Conservation (phyloP, 2,329 filamentous ascomycete genomes). For the Pseudocercospora macadamiae region DNA sequence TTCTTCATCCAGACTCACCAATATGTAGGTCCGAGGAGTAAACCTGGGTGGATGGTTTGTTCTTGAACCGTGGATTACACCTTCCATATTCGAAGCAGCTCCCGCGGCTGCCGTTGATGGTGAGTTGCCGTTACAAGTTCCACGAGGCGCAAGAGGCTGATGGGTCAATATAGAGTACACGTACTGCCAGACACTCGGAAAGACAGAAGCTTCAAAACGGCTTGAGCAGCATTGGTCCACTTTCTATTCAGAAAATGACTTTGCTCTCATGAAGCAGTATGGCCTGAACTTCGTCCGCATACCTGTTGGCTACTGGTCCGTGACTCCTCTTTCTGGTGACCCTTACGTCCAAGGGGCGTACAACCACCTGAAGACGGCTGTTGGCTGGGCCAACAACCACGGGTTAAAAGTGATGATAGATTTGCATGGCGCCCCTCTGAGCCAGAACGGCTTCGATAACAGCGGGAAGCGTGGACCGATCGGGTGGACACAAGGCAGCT, state of each 20-base stretch:
- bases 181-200: slow-evolving; percentile 49
- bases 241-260: slow-evolving; percentile 47
- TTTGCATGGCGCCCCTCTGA: slow-evolving; percentile 66
- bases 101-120: slow-evolving; percentile 57
- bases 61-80: slow-evolving; percentile 67
- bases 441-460: slow-evolving; percentile 71
- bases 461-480: slow-evolving; percentile 57
- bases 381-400: slow-evolving; percentile 58
- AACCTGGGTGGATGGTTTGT: slow-evolving; percentile 68
- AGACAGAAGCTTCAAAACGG: slow-evolving; percentile 47
- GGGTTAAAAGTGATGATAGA: slow-evolving; percentile 69
- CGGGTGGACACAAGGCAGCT: slow-evolving; percentile 50
- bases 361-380: slow-evolving; percentile 50
- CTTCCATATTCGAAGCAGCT: slow-evolving; percentile 59
- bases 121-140: slow-evolving; percentile 16
- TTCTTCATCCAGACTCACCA: background rate
- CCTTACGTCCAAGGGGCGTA: slow-evolving; percentile 54
- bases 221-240: slow-evolving; percentile 42
- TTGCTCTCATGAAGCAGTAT: slow-evolving; percentile 43
- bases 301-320: slow-evolving; percentile 60
- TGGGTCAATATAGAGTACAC: slow-evolving; percentile 34
- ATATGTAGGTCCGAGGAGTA: slow-evolving; percentile 57
- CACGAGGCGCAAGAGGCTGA: background rate
- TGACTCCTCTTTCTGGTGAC: slow-evolving; percentile 54
- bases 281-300: slow-evolving; percentile 51